Percentiles rank a stretch among this genome's conserved stretches.
phyloP scores from a whole-genome alignment of 208 protist species.

The Leishmania guyanensis region DNA sequence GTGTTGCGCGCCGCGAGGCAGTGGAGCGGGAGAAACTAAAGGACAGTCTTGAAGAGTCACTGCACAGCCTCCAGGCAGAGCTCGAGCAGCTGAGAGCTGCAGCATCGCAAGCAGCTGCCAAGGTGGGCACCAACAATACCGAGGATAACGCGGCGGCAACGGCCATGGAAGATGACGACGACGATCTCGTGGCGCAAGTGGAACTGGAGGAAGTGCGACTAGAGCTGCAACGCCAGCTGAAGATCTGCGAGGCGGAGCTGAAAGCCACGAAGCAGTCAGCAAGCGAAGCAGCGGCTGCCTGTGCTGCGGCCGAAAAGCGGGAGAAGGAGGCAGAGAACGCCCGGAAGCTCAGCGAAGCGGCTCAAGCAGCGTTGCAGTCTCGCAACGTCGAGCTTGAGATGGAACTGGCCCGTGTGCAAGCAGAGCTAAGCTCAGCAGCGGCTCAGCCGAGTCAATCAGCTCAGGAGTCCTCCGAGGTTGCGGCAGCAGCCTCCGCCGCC shows the following conservation, averaged over 20 bases:
- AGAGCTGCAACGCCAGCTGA: constrained; percentile 7
- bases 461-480: neutral
- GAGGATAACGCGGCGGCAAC: neutral
- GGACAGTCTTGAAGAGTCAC: neutral
- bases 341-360: constrained; percentile 2
- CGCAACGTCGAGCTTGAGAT: constrained; percentile 11
- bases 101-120: neutral
- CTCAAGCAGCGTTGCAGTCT: neutral
- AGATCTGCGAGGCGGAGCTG: constrained; percentile 14
- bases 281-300: neutral
- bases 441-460: neutral
- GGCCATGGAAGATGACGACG: constrained; percentile 4
- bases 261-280: neutral
- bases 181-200: constrained; percentile 22
- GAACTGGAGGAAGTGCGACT: constrained; percentile 19
- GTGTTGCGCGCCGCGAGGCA: neutral
- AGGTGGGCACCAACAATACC: neutral
- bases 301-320: constrained; percentile 5
- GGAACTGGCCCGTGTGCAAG: neutral
- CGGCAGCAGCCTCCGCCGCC: neutral
- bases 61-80: constrained; percentile 2
- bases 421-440: neutral
- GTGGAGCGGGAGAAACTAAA: neutral
- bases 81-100: neutral
- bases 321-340: neutral